Percentiles rank a stretch among this genome's conserved stretches.
These are phyloP conservation scores for Tritrichomonas foetus DNA, from an alignment of 208 protist species.

Conservation along the genomic window DNA sequence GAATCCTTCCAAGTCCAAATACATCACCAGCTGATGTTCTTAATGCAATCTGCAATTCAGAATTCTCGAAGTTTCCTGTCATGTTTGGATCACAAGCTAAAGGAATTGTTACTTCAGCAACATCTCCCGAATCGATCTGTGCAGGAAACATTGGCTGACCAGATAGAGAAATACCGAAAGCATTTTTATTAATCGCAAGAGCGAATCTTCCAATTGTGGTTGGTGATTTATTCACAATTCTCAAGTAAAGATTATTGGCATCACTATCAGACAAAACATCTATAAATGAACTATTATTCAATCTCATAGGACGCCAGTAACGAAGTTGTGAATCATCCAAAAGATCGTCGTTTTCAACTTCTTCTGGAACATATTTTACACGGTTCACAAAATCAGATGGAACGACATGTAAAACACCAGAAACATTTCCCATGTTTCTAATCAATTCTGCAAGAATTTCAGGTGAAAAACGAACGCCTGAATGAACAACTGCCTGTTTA, in stretches of 20 bases:
- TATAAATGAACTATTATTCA: neutral
- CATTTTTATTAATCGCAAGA: neutral
- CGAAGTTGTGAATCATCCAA: neutral
- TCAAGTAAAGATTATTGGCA: neutral
- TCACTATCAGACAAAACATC: slow-evolving; percentile 6
- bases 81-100: neutral
- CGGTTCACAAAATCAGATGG: neutral
- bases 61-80: neutral
- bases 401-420: slow-evolving; percentile 3
- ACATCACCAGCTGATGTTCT: neutral
- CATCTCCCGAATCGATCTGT: neutral
- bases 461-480: neutral
- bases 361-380: slow-evolving; percentile 15
- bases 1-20: neutral
- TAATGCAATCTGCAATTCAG: neutral
- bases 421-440: slow-evolving; percentile 31
- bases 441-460: neutral
- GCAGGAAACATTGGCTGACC: neutral
- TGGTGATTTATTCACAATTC: neutral
- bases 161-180: neutral
- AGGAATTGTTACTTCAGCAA: neutral
- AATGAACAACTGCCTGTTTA: neutral
- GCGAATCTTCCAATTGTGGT: neutral
- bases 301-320: neutral
- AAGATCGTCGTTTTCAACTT: neutral